Evolutionary conservation across 2,329 filamentous ascomycete species (phyloP).

Genomic region (Neurospora crassa): DNA sequence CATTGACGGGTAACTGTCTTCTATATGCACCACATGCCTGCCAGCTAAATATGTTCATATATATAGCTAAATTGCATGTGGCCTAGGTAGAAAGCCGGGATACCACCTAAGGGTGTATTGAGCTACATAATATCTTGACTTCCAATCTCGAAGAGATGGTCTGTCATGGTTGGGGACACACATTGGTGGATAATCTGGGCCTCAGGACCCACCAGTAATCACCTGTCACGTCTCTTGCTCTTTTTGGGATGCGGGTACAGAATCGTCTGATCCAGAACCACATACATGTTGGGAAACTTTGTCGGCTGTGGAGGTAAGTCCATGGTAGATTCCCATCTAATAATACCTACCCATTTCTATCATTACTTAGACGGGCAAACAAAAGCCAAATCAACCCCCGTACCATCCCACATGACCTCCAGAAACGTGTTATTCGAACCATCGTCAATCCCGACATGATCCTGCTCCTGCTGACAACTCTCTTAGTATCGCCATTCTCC

Average conservation of each 20-base stretch:
- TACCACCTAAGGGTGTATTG: background rate
- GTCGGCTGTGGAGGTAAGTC: too few species aligned
- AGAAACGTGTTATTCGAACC: too few species aligned
- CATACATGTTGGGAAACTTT: background rate
- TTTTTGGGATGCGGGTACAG: background rate
- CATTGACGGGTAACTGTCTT: background rate
- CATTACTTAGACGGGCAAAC: too few species aligned
- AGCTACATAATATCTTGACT: background rate
- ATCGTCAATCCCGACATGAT: conserved; percentile 7
- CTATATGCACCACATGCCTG: background rate
- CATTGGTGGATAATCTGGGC: background rate
- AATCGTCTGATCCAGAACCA: background rate
- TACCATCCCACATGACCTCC: too few species aligned
- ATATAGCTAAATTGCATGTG: background rate
- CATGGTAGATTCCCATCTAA: too few species aligned
- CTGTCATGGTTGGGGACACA: background rate
- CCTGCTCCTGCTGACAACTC: conserved; percentile 11
- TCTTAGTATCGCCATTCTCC: conserved; percentile 9
- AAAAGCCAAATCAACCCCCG: too few species aligned
- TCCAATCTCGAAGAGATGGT: background rate
- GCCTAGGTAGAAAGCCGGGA: background rate
- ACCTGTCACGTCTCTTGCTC: too few species aligned
- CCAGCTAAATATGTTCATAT: background rate
- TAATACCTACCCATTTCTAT: too few species aligned
- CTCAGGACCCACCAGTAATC: background rate